A percentile compares a stretch with the other conserved stretches of the same genome.
These are phyloP conservation scores for Carpinus fangiana DNA, from an alignment of 306 rosid genomes.

Conservation along the genomic window DNA sequence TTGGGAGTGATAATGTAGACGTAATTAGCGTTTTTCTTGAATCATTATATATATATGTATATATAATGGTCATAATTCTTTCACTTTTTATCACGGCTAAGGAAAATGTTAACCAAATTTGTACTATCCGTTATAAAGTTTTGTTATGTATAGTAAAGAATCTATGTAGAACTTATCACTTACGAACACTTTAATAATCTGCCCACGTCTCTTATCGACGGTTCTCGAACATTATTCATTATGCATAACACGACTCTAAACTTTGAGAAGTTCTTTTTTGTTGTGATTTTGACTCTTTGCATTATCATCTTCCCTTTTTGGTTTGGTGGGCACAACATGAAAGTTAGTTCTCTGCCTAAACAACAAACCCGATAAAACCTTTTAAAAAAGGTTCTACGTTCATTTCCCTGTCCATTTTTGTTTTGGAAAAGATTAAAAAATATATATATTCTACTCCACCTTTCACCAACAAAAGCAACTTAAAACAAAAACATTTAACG, in stretches of 20 bases:
- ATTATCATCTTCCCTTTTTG: not conserved
- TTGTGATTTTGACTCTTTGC: conserved; percentile 6
- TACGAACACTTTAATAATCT: too few species aligned
- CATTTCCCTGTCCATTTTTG: not conserved
- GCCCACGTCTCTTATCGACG: not conserved
- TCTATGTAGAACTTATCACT: too few species aligned
- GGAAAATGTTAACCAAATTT: too few species aligned
- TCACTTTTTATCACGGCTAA: too few species aligned
- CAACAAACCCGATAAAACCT: not conserved
- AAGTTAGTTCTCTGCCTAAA: not conserved
- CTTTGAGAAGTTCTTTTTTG: not conserved
- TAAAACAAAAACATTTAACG: not conserved
- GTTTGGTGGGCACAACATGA: conserved; percentile 10
- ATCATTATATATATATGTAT: too few species aligned
- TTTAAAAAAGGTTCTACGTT: not conserved
- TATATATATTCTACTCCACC: not conserved
- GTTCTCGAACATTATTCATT: not conserved
- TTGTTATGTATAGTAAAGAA: too few species aligned
- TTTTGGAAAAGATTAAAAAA: not conserved
- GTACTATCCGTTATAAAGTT: too few species aligned
- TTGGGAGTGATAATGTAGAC: too few species aligned
- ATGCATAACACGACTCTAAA: not conserved
- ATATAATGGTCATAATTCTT: too few species aligned
- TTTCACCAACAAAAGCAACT: not conserved
- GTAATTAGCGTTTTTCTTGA: too few species aligned